A percentile compares a stretch with the other conserved stretches of the same genome.
Conservation (phyloP, 2,329 filamentous ascomycete genomes). For the Coniochaeta sp. region DNA sequence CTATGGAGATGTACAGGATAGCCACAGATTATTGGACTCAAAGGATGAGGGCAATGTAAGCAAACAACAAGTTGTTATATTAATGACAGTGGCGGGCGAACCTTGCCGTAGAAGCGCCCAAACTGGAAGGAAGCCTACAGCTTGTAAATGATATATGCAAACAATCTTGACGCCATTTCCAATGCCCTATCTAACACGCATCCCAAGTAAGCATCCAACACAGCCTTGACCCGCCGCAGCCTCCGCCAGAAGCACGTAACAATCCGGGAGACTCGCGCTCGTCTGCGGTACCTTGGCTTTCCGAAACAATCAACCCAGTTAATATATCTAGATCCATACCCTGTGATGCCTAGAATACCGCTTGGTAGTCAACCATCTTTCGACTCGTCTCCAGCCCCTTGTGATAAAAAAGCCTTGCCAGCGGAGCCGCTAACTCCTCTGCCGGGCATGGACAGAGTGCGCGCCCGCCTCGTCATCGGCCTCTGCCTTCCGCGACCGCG, state of each 20-base stretch:
- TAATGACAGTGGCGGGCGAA: too few species aligned
- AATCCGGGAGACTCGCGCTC: not conserved
- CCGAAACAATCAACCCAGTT: not conserved
- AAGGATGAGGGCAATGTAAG: too few species aligned
- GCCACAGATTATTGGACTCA: too few species aligned
- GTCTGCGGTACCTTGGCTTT: not conserved
- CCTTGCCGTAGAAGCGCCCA: too few species aligned
- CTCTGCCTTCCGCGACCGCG: conserved; percentile 6
- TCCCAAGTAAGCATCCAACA: not conserved
- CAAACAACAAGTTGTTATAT: too few species aligned
- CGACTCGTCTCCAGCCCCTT: not conserved
- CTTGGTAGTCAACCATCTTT: not conserved
- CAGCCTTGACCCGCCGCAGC: not conserved
- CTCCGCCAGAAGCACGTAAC: not conserved
- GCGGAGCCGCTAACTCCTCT: conserved; percentile 3
- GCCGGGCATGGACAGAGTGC: conserved; percentile 15
- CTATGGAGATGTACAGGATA: too few species aligned
- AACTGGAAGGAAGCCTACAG: not conserved
- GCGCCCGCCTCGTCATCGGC: conserved; percentile 6
- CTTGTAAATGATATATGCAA: not conserved
- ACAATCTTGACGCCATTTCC: not conserved
- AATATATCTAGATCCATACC: not conserved
- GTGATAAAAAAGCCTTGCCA: not conserved
- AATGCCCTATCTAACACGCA: not conserved
- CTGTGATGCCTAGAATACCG: not conserved